These are phyloP conservation scores for Rauvolfia tetraphylla DNA, from an alignment of 257 asterid genomes.

Conservation along the genomic window DNA sequence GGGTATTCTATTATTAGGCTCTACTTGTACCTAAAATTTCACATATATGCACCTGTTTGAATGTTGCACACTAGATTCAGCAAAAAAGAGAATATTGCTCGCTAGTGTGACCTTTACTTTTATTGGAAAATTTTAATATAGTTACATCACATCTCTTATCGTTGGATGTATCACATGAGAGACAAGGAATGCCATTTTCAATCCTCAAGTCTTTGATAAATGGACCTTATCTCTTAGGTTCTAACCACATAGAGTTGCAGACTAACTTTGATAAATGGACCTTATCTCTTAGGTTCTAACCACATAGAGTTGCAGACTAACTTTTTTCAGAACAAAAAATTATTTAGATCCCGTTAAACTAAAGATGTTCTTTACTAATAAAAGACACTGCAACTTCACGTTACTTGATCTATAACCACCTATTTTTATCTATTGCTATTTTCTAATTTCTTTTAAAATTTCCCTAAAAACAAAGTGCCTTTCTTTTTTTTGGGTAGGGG, in stretches of 20 bases:
- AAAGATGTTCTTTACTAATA: conserved; percentile 1
- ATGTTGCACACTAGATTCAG: not conserved
- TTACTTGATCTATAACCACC: conserved; percentile 9
- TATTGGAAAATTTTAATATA: not conserved
- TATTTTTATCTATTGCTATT: conserved; percentile 4
- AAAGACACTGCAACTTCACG: conserved; percentile 8
- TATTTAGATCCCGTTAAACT: not conserved
- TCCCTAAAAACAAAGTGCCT: conserved; percentile 18
- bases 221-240: not conserved
- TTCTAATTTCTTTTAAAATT: conserved; percentile 12
- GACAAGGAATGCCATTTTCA: not conserved
- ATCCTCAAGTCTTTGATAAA: not conserved
- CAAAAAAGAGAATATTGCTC: not conserved
- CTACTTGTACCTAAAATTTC: not conserved
- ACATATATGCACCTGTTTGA: not conserved
- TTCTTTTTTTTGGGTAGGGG: conserved; percentile 32
- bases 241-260: not conserved
- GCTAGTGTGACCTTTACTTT: not conserved
- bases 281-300: not conserved
- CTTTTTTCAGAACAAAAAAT: not conserved
- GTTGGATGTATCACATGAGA: not conserved
- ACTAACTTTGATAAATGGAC: not conserved
- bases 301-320: not conserved
- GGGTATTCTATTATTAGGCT: not conserved
- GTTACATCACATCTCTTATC: not conserved